Evolutionary conservation across 208 protist genomes (phyloP), one percentile per base, ranked within the genome.

Genomic region (Acanthamoeba rhysodes): DNA sequence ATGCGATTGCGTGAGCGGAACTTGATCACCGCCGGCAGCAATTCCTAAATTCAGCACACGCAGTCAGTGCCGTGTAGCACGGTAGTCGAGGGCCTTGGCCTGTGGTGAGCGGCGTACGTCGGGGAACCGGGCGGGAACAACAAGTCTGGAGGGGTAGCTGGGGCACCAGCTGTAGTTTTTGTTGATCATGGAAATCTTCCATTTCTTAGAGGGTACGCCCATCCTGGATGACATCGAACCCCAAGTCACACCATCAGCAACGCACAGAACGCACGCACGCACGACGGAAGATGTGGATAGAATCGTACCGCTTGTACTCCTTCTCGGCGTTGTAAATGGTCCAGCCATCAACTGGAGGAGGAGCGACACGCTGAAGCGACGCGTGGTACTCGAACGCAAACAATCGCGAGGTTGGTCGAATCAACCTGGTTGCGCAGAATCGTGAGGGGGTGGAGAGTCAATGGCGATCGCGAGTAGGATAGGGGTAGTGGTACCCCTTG

Each of bases 101-200:
- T 22, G 62, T 0, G 62, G 45, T 32, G 29, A 78, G 48, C 34
- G 29, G 50, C 16, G 90, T 41, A 85, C 55, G 24, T 95, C 50
- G 34, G 91, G 53, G 34, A 95, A 64, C 10, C 34, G 32, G 16
- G 29, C 91, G 8, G 76, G 74, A 12, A 87, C 48, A 4, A 95
- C 74, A 48, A 95, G 50, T 2, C 92, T 14, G 24, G 48, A 29
- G 18, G 68, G 91, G 88, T 88, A 95, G 50, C 55, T 74, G 24
- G 76, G 59, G n/a, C 68, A 95, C 91, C 64, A 76, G 24, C 34
- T 66, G 76, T 85, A 95, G 72, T 87, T n/a, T 53, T 87, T 78
- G 72, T 95, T 95, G 68, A 95, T 95, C 34, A 27, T 34, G 27
- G 91, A 85, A 34, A 95, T 95, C 91, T 87, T 95, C 91, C 91